Conservation (phyloP, 257 asterid genomes). For the Eucommia ulmoides region DNA sequence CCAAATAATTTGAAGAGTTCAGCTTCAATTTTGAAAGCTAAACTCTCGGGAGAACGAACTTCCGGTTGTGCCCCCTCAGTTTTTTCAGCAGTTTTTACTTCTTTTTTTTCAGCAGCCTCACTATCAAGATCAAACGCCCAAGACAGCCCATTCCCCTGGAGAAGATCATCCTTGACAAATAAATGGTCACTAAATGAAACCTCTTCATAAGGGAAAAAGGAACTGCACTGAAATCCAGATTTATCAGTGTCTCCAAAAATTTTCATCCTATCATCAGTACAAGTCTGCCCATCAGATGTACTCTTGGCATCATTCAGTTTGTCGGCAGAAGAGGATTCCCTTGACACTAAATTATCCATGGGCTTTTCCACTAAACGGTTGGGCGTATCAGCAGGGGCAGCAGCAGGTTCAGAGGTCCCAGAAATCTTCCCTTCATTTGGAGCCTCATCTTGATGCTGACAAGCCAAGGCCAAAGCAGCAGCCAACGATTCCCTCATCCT, state of each 20-base stretch:
- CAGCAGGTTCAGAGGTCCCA: slow-evolving; percentile 11
- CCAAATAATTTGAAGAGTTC: slow-evolving; percentile 20
- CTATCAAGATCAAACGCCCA: slow-evolving; percentile 87
- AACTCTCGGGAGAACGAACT: slow-evolving; percentile 31
- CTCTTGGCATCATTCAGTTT: slow-evolving; percentile 24
- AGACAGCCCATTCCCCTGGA: slow-evolving; percentile 96
- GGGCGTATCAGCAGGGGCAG: no score
- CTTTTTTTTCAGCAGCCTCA: slow-evolving; percentile 39
- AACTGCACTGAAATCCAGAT: slow-evolving; percentile 30
- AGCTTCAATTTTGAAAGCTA: slow-evolving; percentile 23
- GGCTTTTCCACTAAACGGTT: slow-evolving; percentile 13
- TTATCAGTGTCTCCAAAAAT: slow-evolving; percentile 17
- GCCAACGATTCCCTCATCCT: slow-evolving; percentile 90
- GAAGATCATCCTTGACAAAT: slow-evolving; percentile 80
- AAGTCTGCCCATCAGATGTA: slow-evolving; percentile 25
- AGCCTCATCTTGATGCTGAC: slow-evolving; percentile 23
- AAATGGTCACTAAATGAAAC: slow-evolving; percentile 59
- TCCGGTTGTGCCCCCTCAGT: slow-evolving; percentile 7
- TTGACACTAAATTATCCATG: slow-evolving; percentile 14
- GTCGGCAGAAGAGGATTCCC: slow-evolving; percentile 15
- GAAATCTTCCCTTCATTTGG: slow-evolving; percentile 22
- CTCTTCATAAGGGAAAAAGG: slow-evolving; percentile 56
- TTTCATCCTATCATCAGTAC: slow-evolving; percentile 23
- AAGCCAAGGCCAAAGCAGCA: slow-evolving; percentile 60
- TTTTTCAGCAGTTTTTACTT: slow-evolving; percentile 13